Percentiles rank a stretch among this genome's conserved stretches.
These are phyloP conservation scores for Acanthamoeba healyi DNA, from an alignment of 208 protist genomes.

Conservation along the genomic window DNA sequence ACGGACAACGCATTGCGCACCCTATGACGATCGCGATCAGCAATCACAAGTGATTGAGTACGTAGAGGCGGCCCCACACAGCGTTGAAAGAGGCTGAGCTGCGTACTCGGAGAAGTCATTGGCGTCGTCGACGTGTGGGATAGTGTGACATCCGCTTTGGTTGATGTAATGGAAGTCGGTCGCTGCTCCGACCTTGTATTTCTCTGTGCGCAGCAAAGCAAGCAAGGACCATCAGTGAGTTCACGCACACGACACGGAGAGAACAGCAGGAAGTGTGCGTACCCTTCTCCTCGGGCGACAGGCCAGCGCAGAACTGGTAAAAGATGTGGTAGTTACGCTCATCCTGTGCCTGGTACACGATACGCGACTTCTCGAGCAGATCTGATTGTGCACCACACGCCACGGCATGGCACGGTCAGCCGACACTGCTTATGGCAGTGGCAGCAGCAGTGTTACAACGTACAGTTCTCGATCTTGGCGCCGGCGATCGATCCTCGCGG, in stretches of 20 bases:
- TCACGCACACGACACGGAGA: too few relatives aligned
- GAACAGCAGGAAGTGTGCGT: too few relatives aligned
- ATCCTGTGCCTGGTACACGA: slow-evolving; percentile 85
- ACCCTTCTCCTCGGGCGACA: slow-evolving; percentile 62
- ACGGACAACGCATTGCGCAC: slow-evolving; percentile 51
- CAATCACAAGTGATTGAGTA: neutral
- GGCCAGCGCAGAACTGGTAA: slow-evolving; percentile 90
- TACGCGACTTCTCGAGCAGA: slow-evolving; percentile 79
- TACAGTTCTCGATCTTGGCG: slow-evolving; percentile 84
- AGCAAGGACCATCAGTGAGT: too few relatives aligned
- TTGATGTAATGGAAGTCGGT: slow-evolving; percentile 89
- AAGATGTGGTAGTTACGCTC: slow-evolving; percentile 93
- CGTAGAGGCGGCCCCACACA: neutral
- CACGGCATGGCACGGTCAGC: neutral
- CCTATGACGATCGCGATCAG: too few relatives aligned
- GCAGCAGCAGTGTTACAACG: neutral
- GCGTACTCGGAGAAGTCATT: slow-evolving; percentile 90
- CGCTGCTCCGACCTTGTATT: slow-evolving; percentile 75
- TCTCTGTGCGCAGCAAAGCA: too few relatives aligned
- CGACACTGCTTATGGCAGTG: neutral
- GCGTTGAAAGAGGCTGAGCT: too few relatives aligned
- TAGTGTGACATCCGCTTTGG: slow-evolving; percentile 85
- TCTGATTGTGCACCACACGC: neutral
- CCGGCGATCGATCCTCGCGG: slow-evolving; percentile 85
- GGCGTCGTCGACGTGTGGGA: slow-evolving; percentile 89